A percentile compares a stretch with the other conserved stretches of the same genome.
Evolutionary conservation across 768 basidiomycete species (phyloP).

Genomic region (Panaeolus papilionaceus): DNA sequence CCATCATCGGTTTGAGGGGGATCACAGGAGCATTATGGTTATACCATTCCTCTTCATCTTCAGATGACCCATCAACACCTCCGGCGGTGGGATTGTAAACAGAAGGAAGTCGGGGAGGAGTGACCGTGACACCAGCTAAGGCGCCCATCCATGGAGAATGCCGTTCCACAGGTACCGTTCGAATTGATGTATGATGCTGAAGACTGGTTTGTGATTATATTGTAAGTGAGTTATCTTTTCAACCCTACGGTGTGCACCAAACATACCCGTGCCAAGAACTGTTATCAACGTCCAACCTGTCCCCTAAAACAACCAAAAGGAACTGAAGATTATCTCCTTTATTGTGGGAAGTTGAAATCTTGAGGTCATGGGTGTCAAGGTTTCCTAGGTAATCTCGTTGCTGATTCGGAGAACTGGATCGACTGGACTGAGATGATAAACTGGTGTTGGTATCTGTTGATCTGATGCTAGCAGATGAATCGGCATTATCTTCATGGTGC

Average conservation of each 20-base stretch:
- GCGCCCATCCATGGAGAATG: conserved; percentile 50
- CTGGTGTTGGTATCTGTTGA: conserved; percentile 36
- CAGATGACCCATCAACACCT: conserved; percentile 26
- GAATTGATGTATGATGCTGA: conserved; percentile 38
- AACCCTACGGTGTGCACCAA: neutral
- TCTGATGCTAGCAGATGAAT: conserved; percentile 30
- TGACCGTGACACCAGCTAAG: conserved; percentile 36
- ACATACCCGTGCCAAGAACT: conserved; percentile 53
- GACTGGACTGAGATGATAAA: conserved; percentile 36
- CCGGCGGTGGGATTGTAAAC: conserved; percentile 26
- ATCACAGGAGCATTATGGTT: conserved; percentile 36
- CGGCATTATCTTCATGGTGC: neutral
- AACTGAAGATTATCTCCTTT: conserved; percentile 35
- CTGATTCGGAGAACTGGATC: conserved; percentile 28
- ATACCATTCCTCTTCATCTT: conserved; percentile 40
- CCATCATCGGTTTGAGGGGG: conserved; percentile 38
- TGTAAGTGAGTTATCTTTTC: neutral
- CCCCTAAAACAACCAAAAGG: conserved; percentile 46
- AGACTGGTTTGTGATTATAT: conserved; percentile 29
- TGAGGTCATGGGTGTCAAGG: neutral
- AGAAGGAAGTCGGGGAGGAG: conserved; percentile 23
- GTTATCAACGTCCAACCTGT: conserved; percentile 37
- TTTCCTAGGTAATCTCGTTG: conserved; percentile 11
- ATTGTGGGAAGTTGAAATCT: conserved; percentile 16
- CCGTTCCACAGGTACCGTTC: conserved; percentile 34